Conservation (phyloP, 73 alveolate genomes). For the Durusdinium trenchii region DNA sequence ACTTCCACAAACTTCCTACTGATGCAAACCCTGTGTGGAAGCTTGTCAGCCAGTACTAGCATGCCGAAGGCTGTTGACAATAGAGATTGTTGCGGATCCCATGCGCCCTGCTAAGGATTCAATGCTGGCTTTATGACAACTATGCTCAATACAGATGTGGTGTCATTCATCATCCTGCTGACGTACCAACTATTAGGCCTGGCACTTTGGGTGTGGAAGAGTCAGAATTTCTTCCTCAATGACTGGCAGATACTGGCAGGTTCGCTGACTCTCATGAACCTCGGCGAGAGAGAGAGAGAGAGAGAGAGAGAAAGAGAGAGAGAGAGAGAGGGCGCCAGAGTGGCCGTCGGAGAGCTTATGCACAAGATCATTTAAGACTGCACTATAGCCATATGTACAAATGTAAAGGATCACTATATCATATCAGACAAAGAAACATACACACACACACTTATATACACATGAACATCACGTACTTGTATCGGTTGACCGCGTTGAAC, state of each 20-base stretch:
- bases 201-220: background rate
- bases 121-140: constrained; percentile 20
- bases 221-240: too few relatives aligned
- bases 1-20: constrained; percentile 63
- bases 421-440: background rate
- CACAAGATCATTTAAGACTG: too few relatives aligned
- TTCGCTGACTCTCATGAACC: constrained; percentile 57
- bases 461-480: background rate
- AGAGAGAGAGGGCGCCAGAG: too few relatives aligned
- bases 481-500: background rate
- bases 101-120: background rate
- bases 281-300: background rate
- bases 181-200: constrained; percentile 78
- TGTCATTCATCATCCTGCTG: constrained; percentile 45
- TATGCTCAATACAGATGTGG: constrained; percentile 40
- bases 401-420: too few relatives aligned
- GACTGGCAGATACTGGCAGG: constrained; percentile 45
- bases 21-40: constrained; percentile 87
- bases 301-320: too few relatives aligned
- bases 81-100: too few relatives aligned
- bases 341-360: too few relatives aligned
- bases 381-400: background rate
- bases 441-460: background rate
- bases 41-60: background rate
- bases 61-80: too few relatives aligned